A percentile compares a stretch with the other conserved stretches of the same genome.
phyloP scores from a whole-genome alignment of 2,329 filamentous ascomycete genomes.

The Colletotrichum cuscutae region DNA sequence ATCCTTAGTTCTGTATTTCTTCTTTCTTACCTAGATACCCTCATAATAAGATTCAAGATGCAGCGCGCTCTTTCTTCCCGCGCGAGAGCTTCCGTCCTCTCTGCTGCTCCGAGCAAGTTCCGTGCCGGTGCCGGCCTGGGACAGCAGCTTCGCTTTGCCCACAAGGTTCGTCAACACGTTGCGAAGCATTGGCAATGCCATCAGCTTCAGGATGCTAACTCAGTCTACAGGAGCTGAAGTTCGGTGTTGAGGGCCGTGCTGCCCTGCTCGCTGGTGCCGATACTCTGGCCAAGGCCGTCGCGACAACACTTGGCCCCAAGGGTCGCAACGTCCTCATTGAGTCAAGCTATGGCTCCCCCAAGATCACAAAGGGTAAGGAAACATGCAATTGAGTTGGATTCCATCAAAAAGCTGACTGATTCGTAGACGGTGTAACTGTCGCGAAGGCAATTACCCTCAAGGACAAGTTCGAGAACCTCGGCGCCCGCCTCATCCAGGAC shows the following conservation, averaged over 20 bases:
- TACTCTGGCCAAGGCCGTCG: slow-evolving; percentile 94
- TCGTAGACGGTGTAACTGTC: slow-evolving; percentile 84
- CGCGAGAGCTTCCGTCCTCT: slow-evolving; percentile 82
- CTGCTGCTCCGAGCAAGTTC: slow-evolving; percentile 73
- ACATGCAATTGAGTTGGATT: neutral
- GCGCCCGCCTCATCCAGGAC: slow-evolving; percentile 95
- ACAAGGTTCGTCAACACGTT: slow-evolving; percentile 76
- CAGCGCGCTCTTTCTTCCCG: slow-evolving; percentile 92
- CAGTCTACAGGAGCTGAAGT: slow-evolving; percentile 85
- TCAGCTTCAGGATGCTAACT: slow-evolving; percentile 42
- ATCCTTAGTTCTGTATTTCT: slow-evolving; percentile 42
- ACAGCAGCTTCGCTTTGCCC: slow-evolving; percentile 94
- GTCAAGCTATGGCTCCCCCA: slow-evolving; percentile 97
- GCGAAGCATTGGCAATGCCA: slow-evolving; percentile 33
- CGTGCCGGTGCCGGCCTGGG: slow-evolving; percentile 73
- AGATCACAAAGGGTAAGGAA: slow-evolving; percentile 95
- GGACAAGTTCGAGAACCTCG: slow-evolving; percentile 99
- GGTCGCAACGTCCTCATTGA: slow-evolving; percentile 98
- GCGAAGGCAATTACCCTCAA: slow-evolving; percentile 90
- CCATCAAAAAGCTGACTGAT: slow-evolving; percentile 37
- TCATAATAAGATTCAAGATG: slow-evolving; percentile 69
- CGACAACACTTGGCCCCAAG: slow-evolving; percentile 96
- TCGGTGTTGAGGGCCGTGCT: slow-evolving; percentile 93
- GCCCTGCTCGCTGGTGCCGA: slow-evolving; percentile 93
- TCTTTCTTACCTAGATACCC: slow-evolving; percentile 43